A percentile compares a stretch with the other conserved stretches of the same genome.
Conservation (phyloP, 148 eudicot species). For the Fallopia convolvulus region DNA sequence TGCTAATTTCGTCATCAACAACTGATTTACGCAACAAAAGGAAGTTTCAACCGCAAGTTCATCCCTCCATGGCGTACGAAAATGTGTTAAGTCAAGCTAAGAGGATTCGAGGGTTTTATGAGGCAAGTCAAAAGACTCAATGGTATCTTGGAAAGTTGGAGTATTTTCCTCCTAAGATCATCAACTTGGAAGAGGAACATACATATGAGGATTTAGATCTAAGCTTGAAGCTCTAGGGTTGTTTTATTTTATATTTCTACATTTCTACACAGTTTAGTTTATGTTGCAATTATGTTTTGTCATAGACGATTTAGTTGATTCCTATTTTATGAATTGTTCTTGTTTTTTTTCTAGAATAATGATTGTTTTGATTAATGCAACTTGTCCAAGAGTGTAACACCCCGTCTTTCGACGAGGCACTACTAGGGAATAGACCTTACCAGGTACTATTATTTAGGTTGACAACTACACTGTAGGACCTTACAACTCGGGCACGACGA, state of each 20-base stretch:
- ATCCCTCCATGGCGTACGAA: neutral
- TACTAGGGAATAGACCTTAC: too few relatives aligned
- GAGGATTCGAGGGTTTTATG: neutral
- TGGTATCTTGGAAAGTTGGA: conserved; percentile 1
- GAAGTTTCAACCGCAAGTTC: neutral
- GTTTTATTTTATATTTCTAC: neutral
- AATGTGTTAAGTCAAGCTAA: neutral
- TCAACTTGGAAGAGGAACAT: conserved; percentile 2
- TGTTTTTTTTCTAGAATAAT: neutral
- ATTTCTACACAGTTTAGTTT: neutral
- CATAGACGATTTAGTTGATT: neutral
- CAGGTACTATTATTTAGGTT: too few relatives aligned
- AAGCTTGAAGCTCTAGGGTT: neutral
- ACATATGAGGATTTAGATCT: neutral
- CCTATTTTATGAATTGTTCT: neutral
- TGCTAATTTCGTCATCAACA: neutral
- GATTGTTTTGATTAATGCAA: neutral
- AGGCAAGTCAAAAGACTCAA: neutral
- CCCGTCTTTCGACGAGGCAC: too few relatives aligned
- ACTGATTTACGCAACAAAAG: neutral
- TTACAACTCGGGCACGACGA: too few relatives aligned
- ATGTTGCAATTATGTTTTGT: neutral
- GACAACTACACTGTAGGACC: too few relatives aligned
- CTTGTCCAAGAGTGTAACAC: too few relatives aligned
- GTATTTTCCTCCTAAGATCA: neutral